Evolutionary conservation across 768 basidiomycete species (phyloP).

Genomic region (Xerocomellus chrysenteron): DNA sequence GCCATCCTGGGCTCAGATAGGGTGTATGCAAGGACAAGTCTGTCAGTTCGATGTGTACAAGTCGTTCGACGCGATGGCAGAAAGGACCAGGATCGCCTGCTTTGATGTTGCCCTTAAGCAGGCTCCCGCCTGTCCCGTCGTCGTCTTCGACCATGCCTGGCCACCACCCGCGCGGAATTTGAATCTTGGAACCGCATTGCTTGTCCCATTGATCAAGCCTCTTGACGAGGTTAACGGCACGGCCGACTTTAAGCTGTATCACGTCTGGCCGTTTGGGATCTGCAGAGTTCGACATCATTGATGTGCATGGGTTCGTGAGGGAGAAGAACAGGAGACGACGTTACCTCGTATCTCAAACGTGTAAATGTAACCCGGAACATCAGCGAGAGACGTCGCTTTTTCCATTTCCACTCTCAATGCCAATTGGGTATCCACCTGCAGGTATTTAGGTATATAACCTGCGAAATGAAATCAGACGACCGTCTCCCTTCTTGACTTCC

Average conservation of each 20-base stretch:
- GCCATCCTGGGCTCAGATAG: constrained; percentile 58
- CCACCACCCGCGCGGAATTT: constrained; percentile 72
- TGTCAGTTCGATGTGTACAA: constrained; percentile 77
- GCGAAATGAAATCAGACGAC: constrained; percentile 5
- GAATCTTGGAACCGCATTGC: constrained; percentile 76
- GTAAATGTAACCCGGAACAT: constrained; percentile 78
- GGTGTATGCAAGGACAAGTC: constrained; percentile 59
- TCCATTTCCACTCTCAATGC: constrained; percentile 56
- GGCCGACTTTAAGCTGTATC: constrained; percentile 76
- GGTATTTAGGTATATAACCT: constrained; percentile 73
- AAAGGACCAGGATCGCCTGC: constrained; percentile 61
- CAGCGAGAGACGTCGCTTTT: constrained; percentile 50
- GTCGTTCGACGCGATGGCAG: constrained; percentile 74
- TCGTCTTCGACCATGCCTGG: constrained; percentile 53
- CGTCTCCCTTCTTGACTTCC: background rate
- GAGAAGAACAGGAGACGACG: constrained; percentile 3
- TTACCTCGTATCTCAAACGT: constrained; percentile 76
- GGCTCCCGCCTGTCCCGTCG: constrained; percentile 37
- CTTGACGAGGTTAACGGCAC: constrained; percentile 69
- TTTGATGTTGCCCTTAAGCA: constrained; percentile 65
- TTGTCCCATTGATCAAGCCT: constrained; percentile 79
- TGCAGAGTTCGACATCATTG: constrained; percentile 11
- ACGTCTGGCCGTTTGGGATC: constrained; percentile 37
- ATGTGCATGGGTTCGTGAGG: background rate
- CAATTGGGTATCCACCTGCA: constrained; percentile 59